Conservation (phyloP, 768 basidiomycete genomes). For the Kondoa malvinella region DNA sequence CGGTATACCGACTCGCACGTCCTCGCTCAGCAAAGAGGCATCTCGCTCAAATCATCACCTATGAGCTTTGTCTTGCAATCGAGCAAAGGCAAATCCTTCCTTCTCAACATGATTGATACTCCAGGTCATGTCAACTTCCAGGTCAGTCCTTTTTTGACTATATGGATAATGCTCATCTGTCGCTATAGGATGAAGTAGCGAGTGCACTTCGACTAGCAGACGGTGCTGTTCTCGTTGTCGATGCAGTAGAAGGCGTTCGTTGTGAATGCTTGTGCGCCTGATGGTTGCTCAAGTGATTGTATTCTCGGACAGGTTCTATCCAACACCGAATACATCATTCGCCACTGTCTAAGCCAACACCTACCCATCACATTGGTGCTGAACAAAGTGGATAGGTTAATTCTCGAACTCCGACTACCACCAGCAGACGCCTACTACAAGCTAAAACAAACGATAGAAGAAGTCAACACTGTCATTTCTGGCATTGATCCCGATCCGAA, state of each 20-base stretch:
- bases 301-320: constrained; percentile 82
- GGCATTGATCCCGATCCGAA: constrained; percentile 78
- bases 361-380: constrained; percentile 52
- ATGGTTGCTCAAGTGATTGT: too few species aligned
- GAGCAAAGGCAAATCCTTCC: constrained; percentile 76
- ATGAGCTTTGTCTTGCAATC: constrained; percentile 80
- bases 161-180: not conserved
- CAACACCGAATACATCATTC: constrained; percentile 69
- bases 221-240: constrained; percentile 82
- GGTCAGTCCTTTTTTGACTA: not conserved
- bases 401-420: constrained; percentile 86
- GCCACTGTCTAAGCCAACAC: constrained; percentile 69
- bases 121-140: constrained; percentile 93
- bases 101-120: constrained; percentile 86
- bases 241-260: constrained; percentile 92
- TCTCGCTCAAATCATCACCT: constrained; percentile 91
- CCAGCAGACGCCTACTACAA: constrained; percentile 96
- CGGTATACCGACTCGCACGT: constrained; percentile 94
- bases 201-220: constrained; percentile 70
- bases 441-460: constrained; percentile 96
- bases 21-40: constrained; percentile 67
- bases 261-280: not conserved
- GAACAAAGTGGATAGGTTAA: constrained; percentile 95
- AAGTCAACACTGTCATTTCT: constrained; percentile 93
- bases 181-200: constrained; percentile 69